Evolutionary conservation across 371 early-diverging fungal species (phyloP), one percentile per base, ranked within the genome.

Genomic region (Mortierella sp.): DNA sequence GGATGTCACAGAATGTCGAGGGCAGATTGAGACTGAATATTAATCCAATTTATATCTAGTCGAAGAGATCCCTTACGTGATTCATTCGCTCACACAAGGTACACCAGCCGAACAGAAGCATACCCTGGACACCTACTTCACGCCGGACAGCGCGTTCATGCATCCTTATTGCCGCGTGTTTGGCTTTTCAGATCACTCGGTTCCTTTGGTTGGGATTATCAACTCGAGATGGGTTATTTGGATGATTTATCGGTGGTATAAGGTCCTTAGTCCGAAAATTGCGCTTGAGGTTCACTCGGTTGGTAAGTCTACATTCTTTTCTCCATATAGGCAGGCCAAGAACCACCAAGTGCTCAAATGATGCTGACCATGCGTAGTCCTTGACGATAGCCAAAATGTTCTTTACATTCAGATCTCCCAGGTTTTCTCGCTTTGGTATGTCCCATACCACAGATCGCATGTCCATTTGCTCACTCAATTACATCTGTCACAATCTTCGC

Each of bases 171-270:
- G 70, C 17, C 70, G 64, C 17, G 70, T 70, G 17, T 1, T 31
- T 22, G 63, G 70, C 63, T 63, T 70, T 47, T 57, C 70, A 34
- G 49, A 56, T 7, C 1, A 55, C 45, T 47, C 43, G n/a, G 51
- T 70, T 28, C 64, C 70, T 35, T 0, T 56, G 2, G n/a, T 63
- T 26, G 70, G 70, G 23, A 40, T 31, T 22, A 28, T 70, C 32
- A 58, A 70, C 58, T 70, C 70, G 23, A 47, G 70, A 56, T 70
- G 70, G 70, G 26, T 70, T 43, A 54, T 70, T 2, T 70, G 62
- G 70, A 70, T 70, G 70, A 63, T 70, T 6, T 70, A 70, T 63
- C 70, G 70, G 10, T 70, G 70, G 70, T 70, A 70, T 13, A 70
- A 49, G 49, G 1, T 61, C 12, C 26, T 70, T 5, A 70, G 70